Evolutionary conservation across 495 filamentous ascomycete species (phyloP), one percentile per base, ranked within the genome.

Genomic region (Podospora anserina): DNA sequence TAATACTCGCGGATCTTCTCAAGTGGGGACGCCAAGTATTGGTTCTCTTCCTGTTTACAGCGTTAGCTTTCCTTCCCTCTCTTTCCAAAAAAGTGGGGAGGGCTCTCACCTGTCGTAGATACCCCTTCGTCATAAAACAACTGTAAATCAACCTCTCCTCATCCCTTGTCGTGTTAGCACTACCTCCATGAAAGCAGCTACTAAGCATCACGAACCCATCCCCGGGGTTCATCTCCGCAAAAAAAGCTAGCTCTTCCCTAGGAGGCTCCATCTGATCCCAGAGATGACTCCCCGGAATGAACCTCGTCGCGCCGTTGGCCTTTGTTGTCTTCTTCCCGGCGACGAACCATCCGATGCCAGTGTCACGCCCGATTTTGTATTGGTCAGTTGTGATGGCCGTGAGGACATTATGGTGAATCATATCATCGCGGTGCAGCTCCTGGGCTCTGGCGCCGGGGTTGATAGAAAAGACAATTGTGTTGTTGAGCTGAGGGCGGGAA

Each of bases 241-340:
- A 75, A 23, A 69, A 58, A 7, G 66, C 65, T n/a, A 70, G 15
- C 9, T 71, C 63, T 9, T 70, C 71, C 9, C 63, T 56, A 0
- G 75, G 71, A 11, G 74, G 68, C 11, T 64, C 32, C 18, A 30
- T 20, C 28, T 66, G 59, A 54, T 72, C 74, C 79, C 79, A 79
- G 0, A 82, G 71, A 69, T 83, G 80, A 56, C 68, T 73, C 11
- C 76, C 70, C 9, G 78, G 79, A 61, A 82, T 77, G 69, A 80
- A 79, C 19, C 74, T 68, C 5, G 80, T 82, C 27, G 76, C 80
- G 11, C 80, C 81, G 61, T 82, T 83, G n/a, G 70, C 71, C 49
- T 72, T 76, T 4, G 76, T 78, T 2, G 70, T 70, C 39, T 69
- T 74, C 26, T 70, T 77, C 0, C 72, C 80, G 11, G 77, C 80